phyloP scores from a whole-genome alignment of 2,329 filamentous ascomycete species.

The Fusarium sp. region DNA sequence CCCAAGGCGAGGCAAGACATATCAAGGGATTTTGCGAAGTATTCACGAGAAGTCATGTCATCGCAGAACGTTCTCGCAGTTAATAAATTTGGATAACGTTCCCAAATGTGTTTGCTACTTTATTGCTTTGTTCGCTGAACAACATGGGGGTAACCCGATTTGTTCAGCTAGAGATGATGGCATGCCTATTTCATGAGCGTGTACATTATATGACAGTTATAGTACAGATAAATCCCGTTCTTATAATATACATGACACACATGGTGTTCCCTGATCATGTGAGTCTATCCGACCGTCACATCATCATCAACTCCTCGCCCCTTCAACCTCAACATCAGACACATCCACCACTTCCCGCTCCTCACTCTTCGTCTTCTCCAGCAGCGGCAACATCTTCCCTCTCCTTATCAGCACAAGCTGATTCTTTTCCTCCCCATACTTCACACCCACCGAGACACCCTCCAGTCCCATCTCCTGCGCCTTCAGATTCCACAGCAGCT shows the following conservation, averaged over 20 bases:
- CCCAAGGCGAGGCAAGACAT: not conserved
- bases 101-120: not conserved
- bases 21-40: not conserved
- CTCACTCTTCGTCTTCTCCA: conserved; percentile 16
- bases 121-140: not conserved
- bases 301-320: conserved; percentile 1
- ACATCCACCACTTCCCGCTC: conserved; percentile 11
- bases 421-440: conserved; percentile 56
- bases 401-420: conserved; percentile 67
- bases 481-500: conserved; percentile 80
- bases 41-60: conserved; percentile 1
- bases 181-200: not conserved
- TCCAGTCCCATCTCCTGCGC: conserved; percentile 75
- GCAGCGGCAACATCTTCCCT: conserved; percentile 58
- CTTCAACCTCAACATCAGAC: conserved; percentile 7
- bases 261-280: not conserved
- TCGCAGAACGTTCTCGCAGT: conserved; percentile 10
- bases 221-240: not conserved
- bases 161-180: not conserved
- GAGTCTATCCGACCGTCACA: not conserved
- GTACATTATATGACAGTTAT: not conserved
- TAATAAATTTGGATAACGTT: conserved; percentile 26
- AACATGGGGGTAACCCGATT: not conserved
- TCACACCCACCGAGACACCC: conserved; percentile 68
- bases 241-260: not conserved